Evolutionary conservation across 228 moss, liverwort and hornwort genomes (phyloP).

Genomic region (Sphagnum magellanicum): DNA sequence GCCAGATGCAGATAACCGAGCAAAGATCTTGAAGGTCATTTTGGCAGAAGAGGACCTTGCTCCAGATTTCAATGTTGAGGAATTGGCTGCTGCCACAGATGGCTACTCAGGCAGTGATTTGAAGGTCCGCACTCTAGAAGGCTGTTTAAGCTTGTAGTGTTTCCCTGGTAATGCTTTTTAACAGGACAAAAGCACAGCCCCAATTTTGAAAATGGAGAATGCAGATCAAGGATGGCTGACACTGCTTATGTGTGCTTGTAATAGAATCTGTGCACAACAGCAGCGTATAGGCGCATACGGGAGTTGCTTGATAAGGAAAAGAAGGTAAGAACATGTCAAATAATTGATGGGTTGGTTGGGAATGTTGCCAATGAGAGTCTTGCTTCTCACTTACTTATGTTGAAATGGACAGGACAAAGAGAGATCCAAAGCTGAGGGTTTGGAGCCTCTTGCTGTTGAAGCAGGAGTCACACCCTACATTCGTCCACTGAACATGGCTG

Average conservation of each 20-base stretch:
- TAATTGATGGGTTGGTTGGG: no score
- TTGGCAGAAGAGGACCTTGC: conserved; percentile 88
- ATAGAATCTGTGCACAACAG: conserved; percentile 96
- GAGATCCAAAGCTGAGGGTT: conserved; percentile 60
- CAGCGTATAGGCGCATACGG: conserved; percentile 90
- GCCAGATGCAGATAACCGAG: conserved; percentile 79
- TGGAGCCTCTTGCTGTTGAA: conserved; percentile 55
- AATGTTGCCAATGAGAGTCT: no score
- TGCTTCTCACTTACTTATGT: no score
- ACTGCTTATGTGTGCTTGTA: background rate
- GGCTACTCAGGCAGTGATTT: conserved; percentile 98
- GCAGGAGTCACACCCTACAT: conserved; percentile 79
- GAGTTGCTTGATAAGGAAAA: conserved; percentile 91
- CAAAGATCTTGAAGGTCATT: conserved; percentile 90
- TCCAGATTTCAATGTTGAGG: conserved; percentile 79
- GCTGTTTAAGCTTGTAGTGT: no score
- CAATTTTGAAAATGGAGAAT: no score
- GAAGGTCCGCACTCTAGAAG: conserved; percentile 41
- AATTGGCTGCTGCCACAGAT: conserved; percentile 77
- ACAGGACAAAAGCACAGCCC: no score
- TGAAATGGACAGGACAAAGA: conserved; percentile 53
- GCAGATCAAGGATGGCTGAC: no score
- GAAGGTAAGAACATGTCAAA: conserved; percentile 31
- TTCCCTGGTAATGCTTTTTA: no score
- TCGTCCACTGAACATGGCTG: conserved; percentile 78